These are phyloP conservation scores for Hypoxylon perforatum DNA, from an alignment of 495 filamentous ascomycete species.

Conservation along the genomic window DNA sequence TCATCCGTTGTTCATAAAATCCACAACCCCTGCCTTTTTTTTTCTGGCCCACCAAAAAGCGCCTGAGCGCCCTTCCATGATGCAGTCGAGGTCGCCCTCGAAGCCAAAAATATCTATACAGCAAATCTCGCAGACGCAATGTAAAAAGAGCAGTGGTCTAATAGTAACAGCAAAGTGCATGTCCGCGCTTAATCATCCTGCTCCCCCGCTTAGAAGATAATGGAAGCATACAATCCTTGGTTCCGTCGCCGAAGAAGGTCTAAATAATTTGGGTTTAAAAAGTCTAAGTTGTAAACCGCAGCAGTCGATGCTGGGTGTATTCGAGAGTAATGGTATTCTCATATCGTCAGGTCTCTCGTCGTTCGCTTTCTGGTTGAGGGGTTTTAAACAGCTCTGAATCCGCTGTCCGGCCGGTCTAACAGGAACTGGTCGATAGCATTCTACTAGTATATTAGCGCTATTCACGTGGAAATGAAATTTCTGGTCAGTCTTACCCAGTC, in stretches of 20 bases:
- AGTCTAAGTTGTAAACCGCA: no score
- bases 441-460: constrained; percentile 38
- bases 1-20: constrained; percentile 17
- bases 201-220: neutral
- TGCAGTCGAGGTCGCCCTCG: constrained; percentile 31
- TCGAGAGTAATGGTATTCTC: no score
- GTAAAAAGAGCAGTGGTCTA: constrained; percentile 7
- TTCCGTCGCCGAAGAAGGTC: constrained; percentile 25
- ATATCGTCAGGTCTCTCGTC: no score
- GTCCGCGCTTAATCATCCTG: constrained; percentile 3
- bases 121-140: neutral
- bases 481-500: constrained; percentile 53
- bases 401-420: constrained; percentile 38
- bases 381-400: constrained; percentile 30
- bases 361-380: no score
- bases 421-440: constrained; percentile 50
- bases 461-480: neutral
- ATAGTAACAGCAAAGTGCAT: constrained; percentile 1
- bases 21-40: constrained; percentile 18
- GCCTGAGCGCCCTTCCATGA: constrained; percentile 27
- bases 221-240: constrained; percentile 12
- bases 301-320: no score
- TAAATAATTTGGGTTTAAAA: constrained; percentile 13
- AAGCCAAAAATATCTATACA: constrained; percentile 28
- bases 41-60: constrained; percentile 14